Evolutionary conservation across 1,284 basidiomycete species (phyloP).

Genomic region (Apiotrichum siamense): DNA sequence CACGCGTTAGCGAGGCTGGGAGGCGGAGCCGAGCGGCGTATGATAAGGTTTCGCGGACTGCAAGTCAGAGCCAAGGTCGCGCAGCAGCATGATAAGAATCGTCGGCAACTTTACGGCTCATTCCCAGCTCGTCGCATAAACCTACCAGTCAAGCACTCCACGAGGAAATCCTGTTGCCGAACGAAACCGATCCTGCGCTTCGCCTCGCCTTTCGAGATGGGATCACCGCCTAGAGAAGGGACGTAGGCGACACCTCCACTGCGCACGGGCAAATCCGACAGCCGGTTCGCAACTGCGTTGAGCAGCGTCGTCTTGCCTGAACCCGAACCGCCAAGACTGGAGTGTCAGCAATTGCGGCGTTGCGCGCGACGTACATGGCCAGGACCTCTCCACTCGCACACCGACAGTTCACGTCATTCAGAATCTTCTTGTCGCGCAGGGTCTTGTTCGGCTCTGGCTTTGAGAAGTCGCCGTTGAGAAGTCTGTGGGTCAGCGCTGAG

Average conservation of each 20-base stretch:
- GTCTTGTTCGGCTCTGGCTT: constrained; percentile 6
- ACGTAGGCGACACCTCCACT: constrained; percentile 34
- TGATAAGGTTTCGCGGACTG: constrained; percentile 53
- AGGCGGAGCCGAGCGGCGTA: constrained; percentile 53
- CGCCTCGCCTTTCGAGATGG: constrained; percentile 27
- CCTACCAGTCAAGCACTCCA: constrained; percentile 46
- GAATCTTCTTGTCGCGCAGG: constrained; percentile 33
- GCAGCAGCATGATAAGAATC: neutral
- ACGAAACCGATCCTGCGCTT: constrained; percentile 46
- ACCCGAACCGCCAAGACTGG: constrained; percentile 43
- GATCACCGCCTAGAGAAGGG: neutral
- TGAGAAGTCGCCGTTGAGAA: constrained; percentile 8
- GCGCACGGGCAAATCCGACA: constrained; percentile 39
- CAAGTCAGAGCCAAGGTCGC: too few species aligned
- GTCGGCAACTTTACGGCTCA: neutral
- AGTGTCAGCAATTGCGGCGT: too few species aligned
- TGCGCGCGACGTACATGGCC: constrained; percentile 38
- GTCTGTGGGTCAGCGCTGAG: neutral
- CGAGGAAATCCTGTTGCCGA: constrained; percentile 44
- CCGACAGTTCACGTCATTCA: constrained; percentile 40
- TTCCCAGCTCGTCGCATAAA: neutral
- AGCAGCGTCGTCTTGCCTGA: constrained; percentile 48
- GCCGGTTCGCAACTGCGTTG: constrained; percentile 45
- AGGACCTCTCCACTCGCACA: constrained; percentile 45
- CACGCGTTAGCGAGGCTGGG: constrained; percentile 44